Base-by-base conservation (phyloP, 306 rosid genomes). In the Phaseolus lunatus region DNA sequence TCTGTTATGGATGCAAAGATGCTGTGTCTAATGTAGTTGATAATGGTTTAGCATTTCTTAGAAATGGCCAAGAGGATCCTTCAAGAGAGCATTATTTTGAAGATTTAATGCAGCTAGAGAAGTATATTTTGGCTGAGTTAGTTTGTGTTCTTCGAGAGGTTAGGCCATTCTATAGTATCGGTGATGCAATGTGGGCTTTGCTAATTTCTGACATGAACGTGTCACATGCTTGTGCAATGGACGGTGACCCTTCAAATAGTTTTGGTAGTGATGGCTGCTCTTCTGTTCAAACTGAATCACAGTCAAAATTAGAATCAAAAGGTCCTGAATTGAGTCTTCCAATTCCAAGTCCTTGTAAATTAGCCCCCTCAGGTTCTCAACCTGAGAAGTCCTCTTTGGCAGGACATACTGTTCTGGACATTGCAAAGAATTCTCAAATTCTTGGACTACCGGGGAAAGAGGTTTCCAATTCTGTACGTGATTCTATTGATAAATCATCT, bases 171-270 rank as follows among this genome's bases (percentile, higher is more conserved):
- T 95, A 88, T 80, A 95, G 96, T 87, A 76, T 84, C 19, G 97
- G 97, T 22, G 98, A 95, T 87, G 97, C 98, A 79, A 86, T 95
- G 98, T 90, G 98, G 98, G 87, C 90, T 81, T 84, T 95, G 84
- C 83, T 95, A 72, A 84, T 92, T 7, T 87, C 91, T 83, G 98
- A 95, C 82, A 89, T 92, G 98, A 88, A 87, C 58, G 89, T 92
- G 33, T 88, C 96, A 61, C 92, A 88, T 82, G 98, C 98, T 54
- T 92, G 98, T 81, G 93, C 96, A 65, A 83, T 90, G 93, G 91
- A 88, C 3, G 80, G 85, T 27, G 93, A 89, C 72, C 85, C 89
- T 44, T 82, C 78, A 62, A 78, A 80, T 66, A 75, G 79, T 82
- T 77, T 84, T 70, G 58, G 77, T n/a, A 67, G 76, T 78, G 90